These are phyloP conservation scores for Raffaelea albimanens DNA, from an alignment of 2,329 filamentous ascomycete species.

Conservation along the genomic window DNA sequence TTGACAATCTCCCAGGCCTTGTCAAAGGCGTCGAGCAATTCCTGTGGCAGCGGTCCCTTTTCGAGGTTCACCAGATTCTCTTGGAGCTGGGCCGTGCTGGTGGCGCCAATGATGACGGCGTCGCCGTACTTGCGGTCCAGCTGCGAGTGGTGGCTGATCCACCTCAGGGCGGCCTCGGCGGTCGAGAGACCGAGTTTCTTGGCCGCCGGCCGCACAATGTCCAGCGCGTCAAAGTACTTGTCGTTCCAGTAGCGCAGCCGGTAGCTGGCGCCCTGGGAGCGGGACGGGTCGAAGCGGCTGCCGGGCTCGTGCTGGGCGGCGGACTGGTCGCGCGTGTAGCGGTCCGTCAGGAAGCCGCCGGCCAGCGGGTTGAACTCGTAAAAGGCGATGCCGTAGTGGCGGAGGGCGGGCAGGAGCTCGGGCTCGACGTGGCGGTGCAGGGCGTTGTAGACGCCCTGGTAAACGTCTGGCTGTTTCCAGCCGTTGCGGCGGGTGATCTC, in stretches of 20 bases:
- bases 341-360: constrained; percentile 9
- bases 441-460: constrained; percentile 33
- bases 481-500: constrained; percentile 26
- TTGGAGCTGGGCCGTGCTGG: constrained; percentile 24
- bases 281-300: constrained; percentile 32
- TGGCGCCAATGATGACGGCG: constrained; percentile 25
- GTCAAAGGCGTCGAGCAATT: constrained; percentile 44
- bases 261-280: constrained; percentile 17
- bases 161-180: constrained; percentile 25
- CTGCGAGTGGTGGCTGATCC: constrained; percentile 26
- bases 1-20: constrained; percentile 64
- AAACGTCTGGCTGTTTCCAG: constrained; percentile 32
- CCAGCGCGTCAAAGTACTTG: constrained; percentile 21
- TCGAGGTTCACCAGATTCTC: constrained; percentile 25
- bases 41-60: constrained; percentile 28
- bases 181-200: constrained; percentile 7
- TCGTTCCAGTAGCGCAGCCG: constrained; percentile 24
- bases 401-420: constrained; percentile 32
- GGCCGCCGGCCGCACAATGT: constrained; percentile 6
- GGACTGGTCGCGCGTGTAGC: neutral
- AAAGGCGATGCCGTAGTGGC: constrained; percentile 28
- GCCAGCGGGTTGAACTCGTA: constrained; percentile 14
- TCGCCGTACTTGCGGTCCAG: constrained; percentile 23
- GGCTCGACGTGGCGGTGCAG: constrained; percentile 28
- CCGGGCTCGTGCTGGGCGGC: constrained; percentile 3